These are phyloP conservation scores for Aspergillus fijiensis DNA, from an alignment of 2,329 filamentous ascomycete genomes.

Conservation along the genomic window DNA sequence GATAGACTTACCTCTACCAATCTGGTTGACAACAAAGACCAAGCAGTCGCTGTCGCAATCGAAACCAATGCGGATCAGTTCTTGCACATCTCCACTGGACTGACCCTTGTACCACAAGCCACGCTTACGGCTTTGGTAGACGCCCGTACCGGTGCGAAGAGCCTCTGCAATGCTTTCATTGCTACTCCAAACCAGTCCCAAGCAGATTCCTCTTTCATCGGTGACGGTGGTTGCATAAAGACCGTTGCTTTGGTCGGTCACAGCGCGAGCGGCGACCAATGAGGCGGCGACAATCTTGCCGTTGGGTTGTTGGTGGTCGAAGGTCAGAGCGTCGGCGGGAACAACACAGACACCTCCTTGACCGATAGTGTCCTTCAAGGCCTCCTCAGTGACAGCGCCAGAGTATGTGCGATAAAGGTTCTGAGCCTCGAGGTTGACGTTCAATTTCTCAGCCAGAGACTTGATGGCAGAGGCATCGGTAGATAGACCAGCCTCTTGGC, in stretches of 20 bases:
- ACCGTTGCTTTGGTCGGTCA: slow-evolving; percentile 77
- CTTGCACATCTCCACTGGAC: slow-evolving; percentile 89
- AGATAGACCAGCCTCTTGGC: slow-evolving; percentile 37
- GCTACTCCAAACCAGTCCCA: slow-evolving; percentile 93
- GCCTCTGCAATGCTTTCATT: slow-evolving; percentile 86
- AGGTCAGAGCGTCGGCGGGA: slow-evolving; percentile 67
- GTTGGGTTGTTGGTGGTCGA: slow-evolving; percentile 60
- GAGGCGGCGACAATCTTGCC: slow-evolving; percentile 65
- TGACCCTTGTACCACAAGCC: slow-evolving; percentile 97
- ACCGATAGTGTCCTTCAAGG: slow-evolving; percentile 49
- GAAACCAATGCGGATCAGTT: slow-evolving; percentile 77
- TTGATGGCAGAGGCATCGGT: slow-evolving; percentile 40
- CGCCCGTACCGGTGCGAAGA: slow-evolving; percentile 74
- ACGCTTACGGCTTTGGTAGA: slow-evolving; percentile 94
- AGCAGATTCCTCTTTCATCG: slow-evolving; percentile 77
- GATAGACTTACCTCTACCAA: slow-evolving; percentile 62
- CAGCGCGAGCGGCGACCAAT: slow-evolving; percentile 72
- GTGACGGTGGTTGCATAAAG: slow-evolving; percentile 88
- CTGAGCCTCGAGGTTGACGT: slow-evolving; percentile 40
- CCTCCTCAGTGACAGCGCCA: slow-evolving; percentile 45
- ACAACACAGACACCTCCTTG: slow-evolving; percentile 68
- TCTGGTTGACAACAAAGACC: slow-evolving; percentile 85
- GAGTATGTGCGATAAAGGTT: slow-evolving; percentile 41
- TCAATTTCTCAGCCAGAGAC: slow-evolving; percentile 38
- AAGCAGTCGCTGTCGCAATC: slow-evolving; percentile 95